Evolutionary conservation across 2,329 filamentous ascomycete species (phyloP), one percentile per base, ranked within the genome.

Genomic region (Fusarium sp.): DNA sequence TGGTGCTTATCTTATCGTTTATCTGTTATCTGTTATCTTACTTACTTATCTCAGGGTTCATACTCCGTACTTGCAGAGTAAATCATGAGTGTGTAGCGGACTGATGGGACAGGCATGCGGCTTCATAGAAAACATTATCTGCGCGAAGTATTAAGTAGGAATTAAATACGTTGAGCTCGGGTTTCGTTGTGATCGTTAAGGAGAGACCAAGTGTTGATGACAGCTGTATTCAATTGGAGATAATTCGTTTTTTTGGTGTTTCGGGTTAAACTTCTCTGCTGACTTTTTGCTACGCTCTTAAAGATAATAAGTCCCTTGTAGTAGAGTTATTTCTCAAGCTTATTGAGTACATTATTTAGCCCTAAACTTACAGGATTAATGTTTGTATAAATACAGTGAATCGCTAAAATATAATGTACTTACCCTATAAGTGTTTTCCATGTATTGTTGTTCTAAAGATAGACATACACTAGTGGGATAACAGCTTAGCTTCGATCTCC

Each of bases 81-180:
- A n/a, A 30, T 47, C 26, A 9, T 8, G 20, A 12, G 13, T 30
- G 20, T 12, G 6, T 12, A 11, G 5, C 30, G 9, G 1, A 15
- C 26, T 15, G 22, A 9, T 11, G 4, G 30, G 44, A 30, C 13
- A 30, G 9, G 3, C 10, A 22, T 30, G 7, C 7, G 0, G 5
- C 20, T n/a, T 7, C 0, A 16, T n/a, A 30, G 3, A 30, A 7
- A 30, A 20, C 0, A 14, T 45, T 16, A 15, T 13, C 22, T 15
- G 0, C 2, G 7, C 1, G 10, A 18, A 11, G 24, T 18, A 0
- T 11, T 20, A 13, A 26, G 5, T 1, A 2, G n/a, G n/a, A 26
- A 6, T 44, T 0, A 8, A 5, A 9, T 12, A 1, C 4, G 8
- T 6, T 0, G 6, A 0, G 6, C 6, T 28, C 4, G 14, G 4